phyloP scores from a whole-genome alignment of 2,329 filamentous ascomycete species.

The Plenodomus tracheiphilus region DNA sequence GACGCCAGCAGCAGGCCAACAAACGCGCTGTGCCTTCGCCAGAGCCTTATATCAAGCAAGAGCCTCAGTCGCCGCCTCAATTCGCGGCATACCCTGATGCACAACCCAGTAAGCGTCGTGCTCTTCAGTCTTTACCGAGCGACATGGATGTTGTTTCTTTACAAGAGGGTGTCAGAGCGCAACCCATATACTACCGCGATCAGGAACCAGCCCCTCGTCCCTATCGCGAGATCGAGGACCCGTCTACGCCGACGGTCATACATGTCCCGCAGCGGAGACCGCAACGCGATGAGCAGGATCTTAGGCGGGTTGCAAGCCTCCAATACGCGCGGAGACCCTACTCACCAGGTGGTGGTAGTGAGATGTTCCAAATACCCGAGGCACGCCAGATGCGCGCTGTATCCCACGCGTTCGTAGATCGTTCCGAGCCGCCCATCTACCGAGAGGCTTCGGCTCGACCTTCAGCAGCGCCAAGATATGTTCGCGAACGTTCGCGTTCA shows the following conservation, averaged over 20 bases:
- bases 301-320: conserved; percentile 53
- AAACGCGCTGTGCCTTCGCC: conserved; percentile 39
- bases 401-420: conserved; percentile 49
- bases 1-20: conserved; percentile 42
- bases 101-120: conserved; percentile 46
- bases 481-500: conserved; percentile 49
- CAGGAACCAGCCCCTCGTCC: conserved; percentile 36
- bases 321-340: conserved; percentile 51
- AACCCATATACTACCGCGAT: conserved; percentile 52
- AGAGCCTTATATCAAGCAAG: conserved; percentile 63
- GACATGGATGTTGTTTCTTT: conserved; percentile 47
- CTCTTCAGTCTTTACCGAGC: conserved; percentile 39
- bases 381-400: conserved; percentile 44
- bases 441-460: conserved; percentile 46
- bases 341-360: conserved; percentile 42
- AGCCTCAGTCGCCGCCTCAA: conserved; percentile 64
- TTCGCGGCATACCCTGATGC: conserved; percentile 49
- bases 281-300: conserved; percentile 51
- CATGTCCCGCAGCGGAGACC: conserved; percentile 45
- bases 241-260: conserved; percentile 44
- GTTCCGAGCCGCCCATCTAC: conserved; percentile 40
- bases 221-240: conserved; percentile 50
- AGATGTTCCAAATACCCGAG: conserved; percentile 45
- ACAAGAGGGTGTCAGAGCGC: conserved; percentile 43
- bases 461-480: conserved; percentile 41